Conservation (phyloP, 108 stramenopile genomes). For the Schizochytrium sp. region DNA sequence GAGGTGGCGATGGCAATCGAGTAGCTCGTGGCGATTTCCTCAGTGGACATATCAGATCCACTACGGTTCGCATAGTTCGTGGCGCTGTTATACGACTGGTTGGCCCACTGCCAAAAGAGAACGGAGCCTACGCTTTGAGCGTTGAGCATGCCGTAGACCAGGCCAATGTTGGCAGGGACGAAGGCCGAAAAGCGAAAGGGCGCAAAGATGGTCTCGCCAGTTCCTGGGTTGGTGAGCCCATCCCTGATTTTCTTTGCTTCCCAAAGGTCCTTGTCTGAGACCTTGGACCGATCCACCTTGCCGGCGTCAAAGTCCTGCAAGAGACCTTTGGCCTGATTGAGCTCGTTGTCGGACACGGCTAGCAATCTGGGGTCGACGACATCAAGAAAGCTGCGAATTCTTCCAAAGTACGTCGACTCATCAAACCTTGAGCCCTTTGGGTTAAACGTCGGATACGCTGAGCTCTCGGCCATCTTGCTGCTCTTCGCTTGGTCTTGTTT, state of each 20-base stretch:
- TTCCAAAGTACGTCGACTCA: not conserved
- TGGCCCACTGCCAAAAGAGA: not conserved
- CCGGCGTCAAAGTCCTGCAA: not conserved
- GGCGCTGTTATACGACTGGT: not conserved
- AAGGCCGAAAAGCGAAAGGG: not conserved
- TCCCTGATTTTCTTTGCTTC: not conserved
- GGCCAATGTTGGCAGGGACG: not conserved
- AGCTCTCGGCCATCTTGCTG: not conserved
- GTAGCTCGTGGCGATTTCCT: slow-evolving; percentile 4
- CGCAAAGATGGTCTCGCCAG: not conserved
- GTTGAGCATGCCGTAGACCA: slow-evolving; percentile 13
- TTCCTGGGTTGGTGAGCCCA: not conserved
- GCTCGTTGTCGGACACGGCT: not conserved
- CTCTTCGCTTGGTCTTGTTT: not conserved
- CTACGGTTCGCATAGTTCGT: not conserved
- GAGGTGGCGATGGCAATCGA: not conserved
- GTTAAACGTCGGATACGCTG: not conserved
- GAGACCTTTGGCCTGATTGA: not conserved
- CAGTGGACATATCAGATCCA: slow-evolving; percentile 5
- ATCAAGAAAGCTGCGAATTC: not conserved
- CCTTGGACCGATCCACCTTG: not conserved
- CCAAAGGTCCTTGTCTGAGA: not conserved
- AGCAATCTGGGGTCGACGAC: not conserved
- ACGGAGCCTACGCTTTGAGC: not conserved
- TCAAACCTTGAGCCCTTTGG: not conserved